phyloP scores from a whole-genome alignment of 2,329 filamentous ascomycete genomes.

The Raffaelea ambrosiae region DNA sequence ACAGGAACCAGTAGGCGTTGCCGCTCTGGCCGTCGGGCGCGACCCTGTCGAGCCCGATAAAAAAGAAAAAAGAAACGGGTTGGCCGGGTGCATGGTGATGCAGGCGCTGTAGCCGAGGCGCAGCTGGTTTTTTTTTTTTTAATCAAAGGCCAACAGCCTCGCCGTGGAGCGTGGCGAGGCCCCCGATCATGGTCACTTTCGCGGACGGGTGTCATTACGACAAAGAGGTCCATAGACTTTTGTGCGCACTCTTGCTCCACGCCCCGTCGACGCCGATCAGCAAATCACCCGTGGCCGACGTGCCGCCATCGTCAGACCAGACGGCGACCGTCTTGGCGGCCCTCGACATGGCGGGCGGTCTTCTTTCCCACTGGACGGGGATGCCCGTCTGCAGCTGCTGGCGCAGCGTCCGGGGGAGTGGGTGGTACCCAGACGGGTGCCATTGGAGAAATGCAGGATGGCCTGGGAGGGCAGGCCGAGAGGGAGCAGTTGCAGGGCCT shows the following conservation, averaged over 20 bases:
- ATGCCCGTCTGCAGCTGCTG: constrained; percentile 19
- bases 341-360: constrained; percentile 20
- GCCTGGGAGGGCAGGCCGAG: constrained; percentile 17
- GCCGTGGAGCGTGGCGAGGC: constrained; percentile 17
- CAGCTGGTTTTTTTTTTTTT: constrained; percentile 22
- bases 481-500: constrained; percentile 17
- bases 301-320: constrained; percentile 34
- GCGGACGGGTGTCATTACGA: no score
- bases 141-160: constrained; percentile 19
- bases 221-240: no score
- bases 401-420: constrained; percentile 19
- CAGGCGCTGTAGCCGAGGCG: constrained; percentile 22
- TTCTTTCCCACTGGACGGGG: constrained; percentile 29
- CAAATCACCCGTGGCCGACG: constrained; percentile 31
- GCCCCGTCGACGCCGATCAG: constrained; percentile 39
- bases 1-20: constrained; percentile 21
- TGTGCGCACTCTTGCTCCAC: constrained; percentile 22
- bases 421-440: constrained; percentile 12
- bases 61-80: no score
- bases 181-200: constrained; percentile 20
- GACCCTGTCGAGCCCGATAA: constrained; percentile 18
- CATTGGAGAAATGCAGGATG: constrained; percentile 10
- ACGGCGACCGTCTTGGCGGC: constrained; percentile 24
- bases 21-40: constrained; percentile 12
- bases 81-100: constrained; percentile 10